Evolutionary conservation across 768 basidiomycete genomes (phyloP), one percentile per base, ranked within the genome.

Genomic region (Naganishia vaughanmartiniae): DNA sequence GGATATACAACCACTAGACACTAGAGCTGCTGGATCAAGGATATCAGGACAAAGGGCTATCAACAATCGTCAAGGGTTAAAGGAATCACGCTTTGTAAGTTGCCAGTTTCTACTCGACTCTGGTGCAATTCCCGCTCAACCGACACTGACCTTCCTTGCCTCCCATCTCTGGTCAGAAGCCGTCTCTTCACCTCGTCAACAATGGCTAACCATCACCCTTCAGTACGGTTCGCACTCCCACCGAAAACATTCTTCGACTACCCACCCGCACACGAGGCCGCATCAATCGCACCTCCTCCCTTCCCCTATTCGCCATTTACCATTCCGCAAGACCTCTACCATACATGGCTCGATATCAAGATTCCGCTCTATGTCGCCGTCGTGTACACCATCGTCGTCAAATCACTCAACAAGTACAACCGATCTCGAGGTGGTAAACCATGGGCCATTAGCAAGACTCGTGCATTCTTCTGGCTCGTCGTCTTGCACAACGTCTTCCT

Each of bases 401-500:
- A 72, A 24, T 60, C 70, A 54, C 72, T 46, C 63, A 73, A 70
- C 71, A 66, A 65, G 54, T 33, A 57, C 33, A 76, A 76, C 72
- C 70, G 73, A 48, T 72, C 73, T 45, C 67, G 72, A 45, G 72
- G 73, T 4, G 58, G 56, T 4, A 65, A 70, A 1, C 74, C 74
- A 66, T 72, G 72, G 54, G 66, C 65, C 2, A 63, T 72, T 28
- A 66, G 65, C 56, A 72, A 72, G 54, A 67, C 71, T 5, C 31
- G 55, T 2, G 31, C 46, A 24, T 72, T 72, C 66, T 66, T 66
- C 51, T 67, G 56, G 57, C 58, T 71, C 54, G 73, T 78, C 34
- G 67, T 78, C 34, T 53, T 66, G 26, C 77, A 78, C 68, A 78
- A 78, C 67, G 56, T 77, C 26, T 67, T 75, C 60, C 73, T 78